phyloP scores from a whole-genome alignment of 306 rosid genomes.

The Cyclanthera cordifolia region DNA sequence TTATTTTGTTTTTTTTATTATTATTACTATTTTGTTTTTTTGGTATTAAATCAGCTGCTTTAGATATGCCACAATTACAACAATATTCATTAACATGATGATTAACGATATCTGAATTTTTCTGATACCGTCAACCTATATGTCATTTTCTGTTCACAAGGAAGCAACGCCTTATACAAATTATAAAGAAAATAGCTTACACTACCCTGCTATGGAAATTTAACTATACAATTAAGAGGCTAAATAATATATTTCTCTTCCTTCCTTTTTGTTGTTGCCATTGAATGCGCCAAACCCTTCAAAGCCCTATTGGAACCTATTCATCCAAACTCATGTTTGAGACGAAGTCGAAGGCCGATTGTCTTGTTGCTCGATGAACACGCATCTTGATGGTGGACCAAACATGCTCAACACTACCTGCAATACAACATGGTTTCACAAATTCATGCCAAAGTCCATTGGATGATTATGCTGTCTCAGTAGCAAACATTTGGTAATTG shows the following conservation, averaged over 20 bases:
- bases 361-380: slow-evolving; percentile 36
- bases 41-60: too few relatives aligned
- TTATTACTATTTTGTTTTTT: too few relatives aligned
- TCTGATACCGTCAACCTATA: not conserved
- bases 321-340: slow-evolving; percentile 8
- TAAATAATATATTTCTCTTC: not conserved
- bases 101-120: slow-evolving; percentile 1
- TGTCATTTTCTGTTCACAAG: not conserved
- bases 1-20: too few relatives aligned
- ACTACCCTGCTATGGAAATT: slow-evolving; percentile 3
- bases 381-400: slow-evolving; percentile 88
- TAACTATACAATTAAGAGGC: slow-evolving; percentile 4
- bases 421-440: not conserved
- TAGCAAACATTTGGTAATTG: not conserved
- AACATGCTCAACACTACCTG: slow-evolving; percentile 82
- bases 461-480: not conserved
- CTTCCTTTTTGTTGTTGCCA: slow-evolving; percentile 14
- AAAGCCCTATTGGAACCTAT: not conserved
- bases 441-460: not conserved
- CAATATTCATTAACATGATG: not conserved
- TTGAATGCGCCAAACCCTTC: not conserved
- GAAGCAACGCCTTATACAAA: not conserved
- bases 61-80: not conserved
- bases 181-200: not conserved
- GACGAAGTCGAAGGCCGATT: slow-evolving; percentile 45